phyloP scores from a whole-genome alignment of 2,329 filamentous ascomycete species.

The Stemphylium vesicarium region DNA sequence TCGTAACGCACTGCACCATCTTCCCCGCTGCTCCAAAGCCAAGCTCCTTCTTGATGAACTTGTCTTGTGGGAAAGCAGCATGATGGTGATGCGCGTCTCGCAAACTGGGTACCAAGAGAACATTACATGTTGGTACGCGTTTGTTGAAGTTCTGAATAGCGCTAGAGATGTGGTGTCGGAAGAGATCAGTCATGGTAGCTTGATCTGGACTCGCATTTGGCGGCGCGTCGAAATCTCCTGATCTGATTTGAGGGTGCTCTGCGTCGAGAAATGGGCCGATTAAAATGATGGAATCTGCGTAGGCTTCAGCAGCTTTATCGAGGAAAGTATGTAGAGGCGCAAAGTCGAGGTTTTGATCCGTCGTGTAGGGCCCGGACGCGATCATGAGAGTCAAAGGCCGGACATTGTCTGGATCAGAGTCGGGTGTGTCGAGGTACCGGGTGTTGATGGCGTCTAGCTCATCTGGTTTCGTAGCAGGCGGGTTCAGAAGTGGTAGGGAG shows the following conservation, averaged over 20 bases:
- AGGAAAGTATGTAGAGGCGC: slow-evolving; percentile 85
- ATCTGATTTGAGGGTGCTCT: slow-evolving; percentile 85
- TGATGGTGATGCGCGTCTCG: slow-evolving; percentile 83
- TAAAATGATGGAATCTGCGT: slow-evolving; percentile 80
- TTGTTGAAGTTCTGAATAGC: slow-evolving; percentile 73
- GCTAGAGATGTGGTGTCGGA: slow-evolving; percentile 78
- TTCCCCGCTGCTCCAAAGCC: slow-evolving; percentile 70
- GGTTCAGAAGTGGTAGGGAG: slow-evolving; percentile 74
- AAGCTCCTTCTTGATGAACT: slow-evolving; percentile 71
- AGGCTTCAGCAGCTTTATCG: slow-evolving; percentile 73
- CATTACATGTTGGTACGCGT: slow-evolving; percentile 77
- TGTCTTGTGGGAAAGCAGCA: slow-evolving; percentile 84
- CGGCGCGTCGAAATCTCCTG: slow-evolving; percentile 55
- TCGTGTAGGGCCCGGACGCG: slow-evolving; percentile 87
- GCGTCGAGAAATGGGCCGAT: slow-evolving; percentile 88
- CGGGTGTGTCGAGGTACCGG: slow-evolving; percentile 69
- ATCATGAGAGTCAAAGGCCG: slow-evolving; percentile 78
- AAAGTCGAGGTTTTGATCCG: slow-evolving; percentile 90
- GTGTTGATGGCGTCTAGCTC: slow-evolving; percentile 73
- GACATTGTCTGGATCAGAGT: slow-evolving; percentile 55
- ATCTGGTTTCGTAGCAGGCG: slow-evolving; percentile 71
- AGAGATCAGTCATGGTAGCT: slow-evolving; percentile 80
- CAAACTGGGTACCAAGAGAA: slow-evolving; percentile 82
- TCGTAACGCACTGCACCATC: slow-evolving; percentile 78
- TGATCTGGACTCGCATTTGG: slow-evolving; percentile 65